phyloP scores from a whole-genome alignment of 768 basidiomycete genomes.

The Rhodotorula graminis region DNA sequence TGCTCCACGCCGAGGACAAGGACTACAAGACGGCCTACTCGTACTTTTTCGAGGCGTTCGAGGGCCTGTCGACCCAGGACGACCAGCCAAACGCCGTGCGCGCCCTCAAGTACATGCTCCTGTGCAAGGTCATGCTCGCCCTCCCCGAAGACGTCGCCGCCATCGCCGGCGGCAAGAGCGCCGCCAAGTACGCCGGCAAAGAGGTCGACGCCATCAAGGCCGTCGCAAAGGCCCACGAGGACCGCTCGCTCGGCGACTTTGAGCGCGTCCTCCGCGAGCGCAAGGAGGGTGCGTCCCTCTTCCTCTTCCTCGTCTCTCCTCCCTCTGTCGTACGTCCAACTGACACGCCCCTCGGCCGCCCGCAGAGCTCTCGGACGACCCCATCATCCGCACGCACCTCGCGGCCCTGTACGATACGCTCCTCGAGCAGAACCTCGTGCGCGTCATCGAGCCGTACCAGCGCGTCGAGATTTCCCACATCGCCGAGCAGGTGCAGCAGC shows the following conservation, averaged over 20 bases:
- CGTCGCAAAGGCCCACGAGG: constrained; percentile 87
- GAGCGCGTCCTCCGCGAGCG: constrained; percentile 82
- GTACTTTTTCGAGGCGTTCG: constrained; percentile 96
- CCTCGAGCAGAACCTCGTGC: constrained; percentile 86
- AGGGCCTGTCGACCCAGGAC: constrained; percentile 72
- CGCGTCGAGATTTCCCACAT: constrained; percentile 86
- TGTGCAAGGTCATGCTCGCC: constrained; percentile 98
- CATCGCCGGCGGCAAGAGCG: constrained; percentile 78
- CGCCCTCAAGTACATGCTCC: constrained; percentile 93
- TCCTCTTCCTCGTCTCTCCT: neutral
- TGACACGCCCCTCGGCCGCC: neutral
- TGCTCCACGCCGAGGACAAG: constrained; percentile 93
- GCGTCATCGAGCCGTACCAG: constrained; percentile 94
- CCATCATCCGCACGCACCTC: constrained; percentile 90
- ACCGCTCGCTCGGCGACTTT: constrained; percentile 81
- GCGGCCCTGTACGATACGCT: constrained; percentile 91
- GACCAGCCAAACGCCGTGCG: constrained; percentile 61
- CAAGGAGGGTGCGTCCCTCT: constrained; percentile 58
- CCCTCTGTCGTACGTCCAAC: neutral
- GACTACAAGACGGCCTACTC: constrained; percentile 96
- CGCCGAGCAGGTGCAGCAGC: constrained; percentile 78
- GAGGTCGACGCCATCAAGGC: constrained; percentile 96
- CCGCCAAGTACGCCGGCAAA: constrained; percentile 76
- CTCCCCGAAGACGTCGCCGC: constrained; percentile 89
- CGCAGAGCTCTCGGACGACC: constrained; percentile 86